Evolutionary conservation across 2,329 filamentous ascomycete species (phyloP), one percentile per base, ranked within the genome.

Genomic region (Fusarium domesticum): DNA sequence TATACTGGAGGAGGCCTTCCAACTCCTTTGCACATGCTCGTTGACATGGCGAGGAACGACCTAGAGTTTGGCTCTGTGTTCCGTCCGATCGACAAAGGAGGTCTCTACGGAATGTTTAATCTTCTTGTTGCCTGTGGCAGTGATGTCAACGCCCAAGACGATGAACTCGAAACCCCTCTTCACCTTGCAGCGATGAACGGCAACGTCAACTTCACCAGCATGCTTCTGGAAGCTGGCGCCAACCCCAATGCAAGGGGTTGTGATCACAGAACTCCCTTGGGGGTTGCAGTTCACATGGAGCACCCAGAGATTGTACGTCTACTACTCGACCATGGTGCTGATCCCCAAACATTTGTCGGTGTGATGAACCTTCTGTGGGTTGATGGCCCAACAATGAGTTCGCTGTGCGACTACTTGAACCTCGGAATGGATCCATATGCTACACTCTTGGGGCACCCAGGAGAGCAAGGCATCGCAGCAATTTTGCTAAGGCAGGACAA

Each of bases 211-310:
- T 18, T 56, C 18, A 35, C 44, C 2, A 19, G 45, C 3, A 1
- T 48, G 3, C 48, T 60, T 16, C 10, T 60, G n/a, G 25, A 48
- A 25, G 37, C 43, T 3, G 57, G 57, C 3, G 57, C 57, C 6
- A 36, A 60, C 35, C 47, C 48, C 4, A 40, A 58, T 39, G 15
- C 47, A 4, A 36, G 44, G 3, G 47, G 52, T 12, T 14, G 19
- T 6, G n/a, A 43, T 1, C 46, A 53, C 6, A 1, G 17, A 2
- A 48, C 53, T 2, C 47, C 50, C 5, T 12, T 60, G 5, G 35
- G 36, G 4, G 20, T 18, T 3, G 49, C 57, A 12, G 32, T 47
- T 6, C 15, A 19, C 23, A 6, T 15, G 6, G 31, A 28, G 1
- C 23, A 20, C 14, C 11, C 50, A 15, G 43, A 43, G 5, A 18